Evolutionary conservation across 2,329 filamentous ascomycete genomes (phyloP), one percentile per base, ranked within the genome.

Genomic region (Arthrinium phaeospermum): DNA sequence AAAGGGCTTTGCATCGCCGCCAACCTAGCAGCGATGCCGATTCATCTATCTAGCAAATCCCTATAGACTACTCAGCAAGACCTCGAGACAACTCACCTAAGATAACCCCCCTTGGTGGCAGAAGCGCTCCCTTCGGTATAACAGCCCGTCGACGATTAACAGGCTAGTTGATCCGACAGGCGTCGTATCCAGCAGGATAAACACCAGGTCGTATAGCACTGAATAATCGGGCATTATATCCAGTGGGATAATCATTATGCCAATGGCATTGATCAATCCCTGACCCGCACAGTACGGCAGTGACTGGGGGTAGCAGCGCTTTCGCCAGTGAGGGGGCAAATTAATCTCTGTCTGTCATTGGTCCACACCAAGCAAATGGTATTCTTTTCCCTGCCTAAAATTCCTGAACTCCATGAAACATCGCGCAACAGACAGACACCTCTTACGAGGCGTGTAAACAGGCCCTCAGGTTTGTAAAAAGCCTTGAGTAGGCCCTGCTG

Each of bases 321-420:
- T 49, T n/a, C 46, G 46, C 46, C 46, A n/a, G 1, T 49, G 13
- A 14, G 22, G 19, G 46, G 46, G 46, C 0, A 10, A n/a, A 64
- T 64, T 64, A 64, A 22, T 64, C 57, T 64, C 41, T 68, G 41
- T 68, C 67, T 47, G 64, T 67, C 37, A 24, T 69, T 53, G 68
- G 47, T 41, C 68, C 49, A 22, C 49, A 27, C 34, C 27, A 70
- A 70, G 41, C 67, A 72, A 72, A 41, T 70, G 71, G 71, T 72
- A 72, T 72, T 69, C 51, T 71, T 67, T 51, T 72, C 71, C 71
- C n/a, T 68, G n/a, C 30, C 27, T 19, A 10, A 41, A 27, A 16
- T 27, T 44, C 47, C 68, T 57, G 30, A 57, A 70, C 67, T 69
- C 67, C 67, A 49, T 46, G 22, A 49, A 13, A 41, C 27, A 49